Evolutionary conservation across 1,139 yeast species (phyloP), one percentile per base, ranked within the genome.

Genomic region (Suhomyces bolitotheri): DNA sequence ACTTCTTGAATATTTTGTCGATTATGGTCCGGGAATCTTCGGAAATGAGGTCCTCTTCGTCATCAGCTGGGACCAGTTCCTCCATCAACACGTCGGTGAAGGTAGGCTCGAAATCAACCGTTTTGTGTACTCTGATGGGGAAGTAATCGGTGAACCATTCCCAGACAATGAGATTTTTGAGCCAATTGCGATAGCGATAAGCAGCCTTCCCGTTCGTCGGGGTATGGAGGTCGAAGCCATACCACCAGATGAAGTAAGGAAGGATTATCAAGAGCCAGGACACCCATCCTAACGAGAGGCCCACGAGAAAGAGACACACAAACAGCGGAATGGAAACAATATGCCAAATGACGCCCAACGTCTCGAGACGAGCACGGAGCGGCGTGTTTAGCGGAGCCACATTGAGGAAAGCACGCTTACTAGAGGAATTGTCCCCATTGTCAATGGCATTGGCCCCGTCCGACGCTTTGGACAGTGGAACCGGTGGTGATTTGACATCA

Each of bases 261-360:
- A 67, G 47, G 2, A 65, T 74, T 3, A 83, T 49, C 9, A 78
- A 50, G 8, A 85, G 66, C 96, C 97, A 89, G 27, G 80, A 65
- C 3, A 78, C 53, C 41, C 89, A 85, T 16, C 86, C 82, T 3
- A 89, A 70, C 30, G 83, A 69, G 3, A 78, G 60, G 4, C 83
- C 57, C 31, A 84, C 62, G 16, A 70, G 54, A 46, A 84, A 76
- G 8, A 80, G 44, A 7, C 80, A 62, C 1, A 73, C 53, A 42
- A 79, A 76, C 1, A 73, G 53, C 0, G 94, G 88, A 28, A 90
- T 81, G 4, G 87, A 73, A 16, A 86, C 68, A 3, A 85, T 78
- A 58, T 89, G 96, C 80, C 87, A 78, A 4, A 86, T 71, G 14
- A 90, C 79, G 1, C 82, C 82, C 4, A 82, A 52, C 1, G 92